Percentiles rank a stretch among this genome's conserved stretches.
phyloP scores from a whole-genome alignment of 768 basidiomycete genomes.

The Lactarius indigo region DNA sequence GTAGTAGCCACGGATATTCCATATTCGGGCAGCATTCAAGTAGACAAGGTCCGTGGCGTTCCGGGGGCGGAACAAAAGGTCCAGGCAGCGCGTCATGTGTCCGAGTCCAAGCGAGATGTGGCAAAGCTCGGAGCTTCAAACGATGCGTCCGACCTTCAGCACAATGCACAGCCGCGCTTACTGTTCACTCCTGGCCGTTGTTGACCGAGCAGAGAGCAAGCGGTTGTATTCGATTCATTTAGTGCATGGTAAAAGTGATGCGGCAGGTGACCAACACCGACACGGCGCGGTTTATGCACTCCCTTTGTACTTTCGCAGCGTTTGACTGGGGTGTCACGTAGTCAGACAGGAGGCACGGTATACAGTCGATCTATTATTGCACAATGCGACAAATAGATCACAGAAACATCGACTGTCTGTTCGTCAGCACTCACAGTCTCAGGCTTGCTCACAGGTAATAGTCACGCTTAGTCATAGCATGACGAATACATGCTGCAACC shows the following conservation, averaged over 20 bases:
- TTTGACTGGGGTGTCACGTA: not conserved
- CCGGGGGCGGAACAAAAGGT: not conserved
- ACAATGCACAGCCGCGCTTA: not conserved
- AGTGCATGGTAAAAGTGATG: not conserved
- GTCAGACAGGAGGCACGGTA: not conserved
- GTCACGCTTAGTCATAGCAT: too few species aligned
- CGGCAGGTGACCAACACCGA: not conserved
- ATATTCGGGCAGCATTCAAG: not conserved
- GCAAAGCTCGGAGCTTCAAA: not conserved
- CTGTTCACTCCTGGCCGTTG: not conserved
- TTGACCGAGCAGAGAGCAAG: not conserved
- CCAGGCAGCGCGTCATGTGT: not conserved
- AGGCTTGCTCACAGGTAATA: too few species aligned
- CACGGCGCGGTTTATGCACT: not conserved
- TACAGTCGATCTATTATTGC: too few species aligned
- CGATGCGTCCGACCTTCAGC: not conserved
- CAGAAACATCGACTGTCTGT: too few species aligned
- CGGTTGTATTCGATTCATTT: too few species aligned
- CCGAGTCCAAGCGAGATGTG: not conserved
- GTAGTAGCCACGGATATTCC: not conserved
- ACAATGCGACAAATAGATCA: too few species aligned
- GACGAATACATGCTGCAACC: too few species aligned
- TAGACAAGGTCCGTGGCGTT: not conserved
- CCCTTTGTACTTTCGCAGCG: not conserved
- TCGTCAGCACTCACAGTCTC: too few species aligned